A percentile compares a stretch with the other conserved stretches of the same genome.
Conservation (phyloP, 2,329 filamentous ascomycete genomes). For the Pyrenophora graminea region DNA sequence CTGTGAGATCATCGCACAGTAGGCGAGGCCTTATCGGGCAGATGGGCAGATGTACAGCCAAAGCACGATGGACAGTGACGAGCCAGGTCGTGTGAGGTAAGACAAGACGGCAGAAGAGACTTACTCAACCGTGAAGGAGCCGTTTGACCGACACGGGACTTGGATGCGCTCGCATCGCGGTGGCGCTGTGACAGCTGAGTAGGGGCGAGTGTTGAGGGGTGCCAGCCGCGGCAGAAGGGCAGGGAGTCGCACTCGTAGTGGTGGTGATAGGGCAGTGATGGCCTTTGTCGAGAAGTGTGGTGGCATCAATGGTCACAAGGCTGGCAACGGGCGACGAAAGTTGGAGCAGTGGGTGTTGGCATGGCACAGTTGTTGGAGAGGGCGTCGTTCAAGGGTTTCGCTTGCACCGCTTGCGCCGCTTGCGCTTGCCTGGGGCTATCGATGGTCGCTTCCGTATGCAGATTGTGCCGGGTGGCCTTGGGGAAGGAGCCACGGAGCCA, state of each 20-base stretch:
- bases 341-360: not conserved
- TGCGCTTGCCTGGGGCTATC: slow-evolving; percentile 1
- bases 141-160: slow-evolving; percentile 50
- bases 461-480: not conserved
- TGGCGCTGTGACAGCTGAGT: slow-evolving; percentile 27
- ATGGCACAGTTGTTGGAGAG: too few species aligned
- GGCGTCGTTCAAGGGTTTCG: too few species aligned
- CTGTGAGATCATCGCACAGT: slow-evolving; percentile 13
- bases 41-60: not conserved
- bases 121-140: slow-evolving; percentile 50
- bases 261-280: slow-evolving; percentile 10
- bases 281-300: slow-evolving; percentile 13
- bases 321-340: not conserved
- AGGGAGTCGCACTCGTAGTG: not conserved
- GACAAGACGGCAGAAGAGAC: slow-evolving; percentile 13
- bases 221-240: not conserved
- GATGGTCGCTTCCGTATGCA: not conserved
- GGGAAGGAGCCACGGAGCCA: not conserved
- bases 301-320: slow-evolving; percentile 21
- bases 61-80: not conserved
- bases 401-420: not conserved
- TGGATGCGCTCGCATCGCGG: slow-evolving; percentile 36
- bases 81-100: slow-evolving; percentile 3
- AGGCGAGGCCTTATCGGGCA: slow-evolving; percentile 1
- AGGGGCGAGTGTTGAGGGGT: slow-evolving; percentile 14